These are phyloP conservation scores for Yamagishiella unicocca DNA, from an alignment of 139 green algal genomes.

Conservation along the genomic window DNA sequence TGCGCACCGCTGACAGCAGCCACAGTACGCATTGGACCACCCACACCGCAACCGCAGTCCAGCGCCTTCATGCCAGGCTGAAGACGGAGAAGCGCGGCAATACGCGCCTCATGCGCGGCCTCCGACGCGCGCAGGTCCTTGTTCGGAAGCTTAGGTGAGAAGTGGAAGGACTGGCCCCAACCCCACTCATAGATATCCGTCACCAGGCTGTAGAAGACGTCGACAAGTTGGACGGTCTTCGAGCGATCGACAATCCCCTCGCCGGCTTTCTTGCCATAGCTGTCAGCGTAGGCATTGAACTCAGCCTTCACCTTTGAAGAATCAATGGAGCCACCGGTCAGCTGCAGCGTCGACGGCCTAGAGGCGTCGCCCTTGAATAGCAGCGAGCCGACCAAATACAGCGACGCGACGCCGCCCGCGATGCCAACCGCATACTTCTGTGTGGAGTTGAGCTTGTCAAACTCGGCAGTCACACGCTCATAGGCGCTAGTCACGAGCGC, in stretches of 20 bases:
- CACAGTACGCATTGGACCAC: constrained; percentile 97
- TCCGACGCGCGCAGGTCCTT: constrained; percentile 79
- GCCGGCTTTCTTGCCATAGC: constrained; percentile 68
- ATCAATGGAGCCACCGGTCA: constrained; percentile 79
- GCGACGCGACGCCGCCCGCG: constrained; percentile 22
- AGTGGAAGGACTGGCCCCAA: constrained; percentile 98
- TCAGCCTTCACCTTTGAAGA: constrained; percentile 71
- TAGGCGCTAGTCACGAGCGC: background rate
- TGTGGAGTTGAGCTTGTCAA: constrained; percentile 40
- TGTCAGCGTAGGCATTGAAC: constrained; percentile 71
- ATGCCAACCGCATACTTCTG: constrained; percentile 46
- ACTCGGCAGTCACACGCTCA: constrained; percentile 12
- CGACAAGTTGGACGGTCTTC: constrained; percentile 74
- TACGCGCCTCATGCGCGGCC: constrained; percentile 89
- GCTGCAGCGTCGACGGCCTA: constrained; percentile 75
- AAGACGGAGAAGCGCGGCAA: constrained; percentile 79
- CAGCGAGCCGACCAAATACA: constrained; percentile 26
- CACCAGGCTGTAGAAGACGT: constrained; percentile 85
- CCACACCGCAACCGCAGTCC: constrained; percentile 97
- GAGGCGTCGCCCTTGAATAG: background rate
- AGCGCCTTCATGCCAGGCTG: constrained; percentile 84
- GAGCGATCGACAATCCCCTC: constrained; percentile 66
- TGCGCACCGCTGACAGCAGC: constrained; percentile 83
- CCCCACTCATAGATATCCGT: constrained; percentile 99
- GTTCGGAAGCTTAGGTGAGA: constrained; percentile 90